Evolutionary conservation across 768 basidiomycete genomes (phyloP), one percentile per base, ranked within the genome.

Genomic region (Russula foetens): DNA sequence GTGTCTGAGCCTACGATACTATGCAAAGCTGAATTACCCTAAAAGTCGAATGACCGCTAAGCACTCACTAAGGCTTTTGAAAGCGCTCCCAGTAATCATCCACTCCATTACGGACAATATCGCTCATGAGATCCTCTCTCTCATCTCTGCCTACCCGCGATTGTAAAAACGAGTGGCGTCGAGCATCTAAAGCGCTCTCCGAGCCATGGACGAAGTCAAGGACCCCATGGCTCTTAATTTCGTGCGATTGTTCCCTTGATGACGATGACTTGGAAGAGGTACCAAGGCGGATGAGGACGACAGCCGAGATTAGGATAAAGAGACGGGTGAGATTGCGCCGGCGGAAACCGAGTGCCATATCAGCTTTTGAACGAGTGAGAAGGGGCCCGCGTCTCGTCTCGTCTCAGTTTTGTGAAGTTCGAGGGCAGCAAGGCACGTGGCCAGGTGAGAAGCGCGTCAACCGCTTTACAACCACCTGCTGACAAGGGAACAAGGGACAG

Each of bases 31-130:
- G 15, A 51, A 51, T 45, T 4, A 50, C 3, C 17, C 15, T n/a
- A 21, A 44, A 7, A 29, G 19, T 6, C 7, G 7, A 15, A 23
- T 12, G 26, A 46, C 24, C 29, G 31, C 6, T 59, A 61, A 44
- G 63, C 39, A n/a, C 89, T 71, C 68, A 92, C 90, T 92, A 96
- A 15, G 96, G 95, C 66, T 86, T 78, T 69, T 97, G 93, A 71
- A 91, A 97, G 29, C 92, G 79, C 15, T 86, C 84, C 97, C 96
- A 99, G 69, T 89, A 98, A 72, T 98, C 91, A 49, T 77, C 69
- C 44, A 86, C 81, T 17, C 96, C 96, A 68, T 90, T 84, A 52
- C 78, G 73, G 60, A 98, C 83, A 31, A 90, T 76, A 60, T 81
- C 79, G 50, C 84, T 81, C 65, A 98, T 84, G 54, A 98, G 77